Evolutionary conservation across 1,284 basidiomycete species (phyloP).

Genomic region (Sporisorium iseilematis-ciliati): DNA sequence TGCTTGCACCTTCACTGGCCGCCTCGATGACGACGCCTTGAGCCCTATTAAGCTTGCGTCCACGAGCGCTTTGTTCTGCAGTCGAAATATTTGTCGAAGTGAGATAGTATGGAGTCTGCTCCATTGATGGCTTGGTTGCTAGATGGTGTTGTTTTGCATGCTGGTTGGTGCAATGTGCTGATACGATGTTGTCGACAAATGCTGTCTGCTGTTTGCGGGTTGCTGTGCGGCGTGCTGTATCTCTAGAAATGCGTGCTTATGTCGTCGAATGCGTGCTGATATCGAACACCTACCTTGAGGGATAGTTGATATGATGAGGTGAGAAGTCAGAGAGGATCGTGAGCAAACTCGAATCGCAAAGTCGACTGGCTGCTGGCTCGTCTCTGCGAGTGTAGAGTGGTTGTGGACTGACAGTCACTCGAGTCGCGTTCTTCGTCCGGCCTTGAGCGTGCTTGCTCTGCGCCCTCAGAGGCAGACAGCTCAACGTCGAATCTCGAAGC

Average conservation of each 20-base stretch:
- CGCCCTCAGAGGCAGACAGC: not conserved
- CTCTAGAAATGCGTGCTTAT: conserved; percentile 24
- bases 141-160: not conserved
- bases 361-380: conserved; percentile 15
- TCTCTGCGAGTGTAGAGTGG: not conserved
- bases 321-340: conserved; percentile 52
- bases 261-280: conserved; percentile 15
- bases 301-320: conserved; percentile 56
- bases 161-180: conserved; percentile 4
- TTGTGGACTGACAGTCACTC: conserved; percentile 2
- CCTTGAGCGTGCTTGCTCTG: not conserved
- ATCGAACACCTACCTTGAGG: conserved; percentile 51
- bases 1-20: too few relatives aligned
- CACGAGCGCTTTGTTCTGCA: not conserved
- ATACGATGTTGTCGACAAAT: not conserved
- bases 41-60: not conserved
- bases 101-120: not conserved
- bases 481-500: not conserved
- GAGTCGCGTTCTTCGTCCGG: not conserved
- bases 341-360: conserved; percentile 48
- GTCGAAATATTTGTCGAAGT: not conserved
- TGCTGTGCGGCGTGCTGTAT: conserved; percentile 25
- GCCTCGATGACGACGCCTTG: not conserved
- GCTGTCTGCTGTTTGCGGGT: conserved; percentile 7
- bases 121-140: not conserved